A percentile compares a stretch with the other conserved stretches of the same genome.
Evolutionary conservation across 2,329 filamentous ascomycete species (phyloP).

Genomic region (Aquanectria penicillioides): DNA sequence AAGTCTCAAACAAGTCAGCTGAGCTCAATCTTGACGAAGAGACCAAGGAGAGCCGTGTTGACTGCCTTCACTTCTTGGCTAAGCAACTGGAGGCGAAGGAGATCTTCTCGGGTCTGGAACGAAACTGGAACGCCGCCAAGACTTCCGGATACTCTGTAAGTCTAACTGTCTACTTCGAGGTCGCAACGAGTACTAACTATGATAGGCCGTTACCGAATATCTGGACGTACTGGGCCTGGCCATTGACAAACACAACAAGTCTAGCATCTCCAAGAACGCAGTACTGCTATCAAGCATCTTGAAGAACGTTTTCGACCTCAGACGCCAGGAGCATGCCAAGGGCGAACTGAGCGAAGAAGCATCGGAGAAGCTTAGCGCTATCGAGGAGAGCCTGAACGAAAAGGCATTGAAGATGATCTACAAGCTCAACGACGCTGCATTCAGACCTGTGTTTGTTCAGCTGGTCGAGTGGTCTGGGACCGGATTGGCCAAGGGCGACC

Average conservation of each 20-base stretch:
- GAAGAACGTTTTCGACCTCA: slow-evolving; percentile 70
- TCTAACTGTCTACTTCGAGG: slow-evolving; percentile 10
- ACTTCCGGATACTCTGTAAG: slow-evolving; percentile 70
- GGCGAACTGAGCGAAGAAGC: slow-evolving; percentile 56
- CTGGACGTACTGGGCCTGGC: slow-evolving; percentile 75
- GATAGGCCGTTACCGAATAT: slow-evolving; percentile 72
- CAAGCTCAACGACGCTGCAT: slow-evolving; percentile 94
- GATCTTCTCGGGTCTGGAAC: slow-evolving; percentile 77
- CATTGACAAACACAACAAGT: slow-evolving; percentile 82
- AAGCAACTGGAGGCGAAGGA: slow-evolving; percentile 80
- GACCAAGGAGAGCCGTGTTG: slow-evolving; percentile 70
- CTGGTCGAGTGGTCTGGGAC: slow-evolving; percentile 83
- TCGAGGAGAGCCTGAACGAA: slow-evolving; percentile 75
- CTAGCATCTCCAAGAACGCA: slow-evolving; percentile 79
- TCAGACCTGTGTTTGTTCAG: slow-evolving; percentile 88
- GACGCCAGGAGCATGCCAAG: slow-evolving; percentile 63
- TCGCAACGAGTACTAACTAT: slow-evolving; percentile 42
- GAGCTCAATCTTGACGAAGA: slow-evolving; percentile 68
- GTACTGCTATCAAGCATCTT: slow-evolving; percentile 73
- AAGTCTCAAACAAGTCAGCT: slow-evolving; percentile 78
- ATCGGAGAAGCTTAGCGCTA: slow-evolving; percentile 61
- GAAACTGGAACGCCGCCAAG: slow-evolving; percentile 76
- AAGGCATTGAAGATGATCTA: slow-evolving; percentile 90
- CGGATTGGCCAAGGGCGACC: slow-evolving; percentile 70
- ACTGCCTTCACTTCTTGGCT: slow-evolving; percentile 79